phyloP scores from a whole-genome alignment of 768 basidiomycete species.

The Lentinula sp. region DNA sequence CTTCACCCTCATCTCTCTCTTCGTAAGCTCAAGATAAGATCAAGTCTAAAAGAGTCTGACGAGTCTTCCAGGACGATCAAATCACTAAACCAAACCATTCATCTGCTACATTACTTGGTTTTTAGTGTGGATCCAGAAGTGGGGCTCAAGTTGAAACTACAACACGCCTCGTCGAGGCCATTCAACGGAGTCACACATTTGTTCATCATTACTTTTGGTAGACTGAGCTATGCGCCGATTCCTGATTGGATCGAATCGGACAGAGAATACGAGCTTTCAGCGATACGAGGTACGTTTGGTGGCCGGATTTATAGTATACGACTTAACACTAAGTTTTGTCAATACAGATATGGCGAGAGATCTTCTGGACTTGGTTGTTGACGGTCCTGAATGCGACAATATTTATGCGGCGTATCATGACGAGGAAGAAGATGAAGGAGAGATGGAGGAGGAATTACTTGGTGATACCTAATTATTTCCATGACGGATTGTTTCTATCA shows the following conservation, averaged over 20 bases:
- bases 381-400: conserved; percentile 64
- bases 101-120: conserved; percentile 61
- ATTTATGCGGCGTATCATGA: conserved; percentile 58
- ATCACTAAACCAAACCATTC: conserved; percentile 44
- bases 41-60: conserved; percentile 4
- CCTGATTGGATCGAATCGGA: conserved; percentile 51
- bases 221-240: conserved; percentile 64
- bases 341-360: conserved; percentile 50
- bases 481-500: background rate
- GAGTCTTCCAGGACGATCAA: conserved; percentile 38
- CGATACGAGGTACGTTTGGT: conserved; percentile 38
- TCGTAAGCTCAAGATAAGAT: conserved; percentile 25
- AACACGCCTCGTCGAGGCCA: conserved; percentile 42
- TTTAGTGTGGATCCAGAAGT: conserved; percentile 37
- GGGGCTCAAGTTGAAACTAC: conserved; percentile 55
- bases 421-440: conserved; percentile 48
- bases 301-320: conserved; percentile 2
- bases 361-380: conserved; percentile 61
- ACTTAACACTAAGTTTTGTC: background rate
- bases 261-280: conserved; percentile 33
- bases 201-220: conserved; percentile 73
- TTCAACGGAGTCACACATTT: conserved; percentile 63
- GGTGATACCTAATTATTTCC: conserved; percentile 14
- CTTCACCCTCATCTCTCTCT: conserved; percentile 25
- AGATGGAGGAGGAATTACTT: conserved; percentile 47